Evolutionary conservation across 345 rosid species (phyloP).

Genomic region (Rubroshorea leprosula): DNA sequence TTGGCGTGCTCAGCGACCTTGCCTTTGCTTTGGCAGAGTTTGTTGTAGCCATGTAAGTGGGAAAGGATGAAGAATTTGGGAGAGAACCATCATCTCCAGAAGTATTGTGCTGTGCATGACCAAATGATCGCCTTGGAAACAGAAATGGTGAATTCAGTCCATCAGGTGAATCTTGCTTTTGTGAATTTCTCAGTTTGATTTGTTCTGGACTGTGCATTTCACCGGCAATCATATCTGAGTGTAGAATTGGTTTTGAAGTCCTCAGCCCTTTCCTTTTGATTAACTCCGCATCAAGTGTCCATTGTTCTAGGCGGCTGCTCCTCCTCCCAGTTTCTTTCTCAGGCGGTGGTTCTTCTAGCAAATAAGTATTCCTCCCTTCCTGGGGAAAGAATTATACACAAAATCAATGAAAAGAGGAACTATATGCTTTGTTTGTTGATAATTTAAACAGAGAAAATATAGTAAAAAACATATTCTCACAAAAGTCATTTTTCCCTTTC

Average conservation of each 20-base stretch:
- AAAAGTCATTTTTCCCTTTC: too few relatives aligned
- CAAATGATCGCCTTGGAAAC: conserved; percentile 64
- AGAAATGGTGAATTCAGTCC: conserved; percentile 44
- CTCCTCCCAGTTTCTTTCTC: conserved; percentile 35
- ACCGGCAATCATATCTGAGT: too few relatives aligned
- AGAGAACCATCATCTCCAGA: conserved; percentile 35
- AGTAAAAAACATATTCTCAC: too few relatives aligned
- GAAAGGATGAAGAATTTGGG: conserved; percentile 45
- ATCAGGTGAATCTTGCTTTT: conserved; percentile 37
- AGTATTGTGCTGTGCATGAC: conserved; percentile 29
- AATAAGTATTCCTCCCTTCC: conserved; percentile 47
- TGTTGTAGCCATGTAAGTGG: conserved; percentile 62
- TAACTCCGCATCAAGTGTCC: too few relatives aligned
- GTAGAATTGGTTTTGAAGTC: too few relatives aligned
- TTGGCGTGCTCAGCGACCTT: conserved; percentile 79
- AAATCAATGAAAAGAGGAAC: background rate
- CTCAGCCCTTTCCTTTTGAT: too few relatives aligned
- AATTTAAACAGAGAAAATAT: too few relatives aligned
- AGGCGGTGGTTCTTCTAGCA: conserved; percentile 33
- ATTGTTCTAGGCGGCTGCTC: conserved; percentile 29
- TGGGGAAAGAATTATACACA: conserved; percentile 17
- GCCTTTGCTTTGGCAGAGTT: conserved; percentile 68
- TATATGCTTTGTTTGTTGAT: too few relatives aligned
- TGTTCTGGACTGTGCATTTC: conserved; percentile 26
- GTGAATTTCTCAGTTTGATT: conserved; percentile 19